Evolutionary conservation across 257 asterid species (phyloP), one percentile per base, ranked within the genome.

Genomic region (Perilla frutescens): DNA sequence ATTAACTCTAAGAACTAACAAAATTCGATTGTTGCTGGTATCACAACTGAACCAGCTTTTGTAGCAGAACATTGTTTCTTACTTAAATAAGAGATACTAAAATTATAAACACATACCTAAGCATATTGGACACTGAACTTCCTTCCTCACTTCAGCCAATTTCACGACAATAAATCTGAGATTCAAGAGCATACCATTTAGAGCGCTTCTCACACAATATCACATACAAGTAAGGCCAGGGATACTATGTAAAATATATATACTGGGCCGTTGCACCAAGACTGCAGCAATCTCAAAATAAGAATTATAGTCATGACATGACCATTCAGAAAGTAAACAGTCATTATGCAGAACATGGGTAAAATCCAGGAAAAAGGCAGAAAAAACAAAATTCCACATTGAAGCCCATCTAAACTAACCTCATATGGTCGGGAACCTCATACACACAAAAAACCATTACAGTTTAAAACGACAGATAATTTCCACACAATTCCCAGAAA

Each of bases 71-170:
- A 39, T 45, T 32, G 63, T 54, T 47, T 31, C 12, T n/a, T 12
- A 26, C 26, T 37, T 69, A 68, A 64, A 61, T 39, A 59, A 29
- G 71, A 63, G n/a, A 47, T 32, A 61, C 41, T n/a, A 62, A 37
- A 10, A 63, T 60, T 9, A 14, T 44, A 55, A 71, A 58, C 10
- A 55, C 86, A 56, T 89, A 91, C 97, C 96, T 79, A 91, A 79
- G 74, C 96, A 94, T 87, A 94, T 90, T 67, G 99, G 97, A 84
- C 97, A 94, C 78, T 94, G 97, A 55, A 91, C 97, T 84, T 94
- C 99, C 82, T 91, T 94, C 71, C 96, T 91, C 65, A 90, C 79
- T 70, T 94, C 99, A 29, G 92, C 86, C 80, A 91, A 75, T 82
- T 83, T 91, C 80, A 94, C 91, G 3, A 64, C 48, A 68, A 91